Conservation (phyloP, 1,284 basidiomycete species). For the Cryptococcus depauperatus region DNA sequence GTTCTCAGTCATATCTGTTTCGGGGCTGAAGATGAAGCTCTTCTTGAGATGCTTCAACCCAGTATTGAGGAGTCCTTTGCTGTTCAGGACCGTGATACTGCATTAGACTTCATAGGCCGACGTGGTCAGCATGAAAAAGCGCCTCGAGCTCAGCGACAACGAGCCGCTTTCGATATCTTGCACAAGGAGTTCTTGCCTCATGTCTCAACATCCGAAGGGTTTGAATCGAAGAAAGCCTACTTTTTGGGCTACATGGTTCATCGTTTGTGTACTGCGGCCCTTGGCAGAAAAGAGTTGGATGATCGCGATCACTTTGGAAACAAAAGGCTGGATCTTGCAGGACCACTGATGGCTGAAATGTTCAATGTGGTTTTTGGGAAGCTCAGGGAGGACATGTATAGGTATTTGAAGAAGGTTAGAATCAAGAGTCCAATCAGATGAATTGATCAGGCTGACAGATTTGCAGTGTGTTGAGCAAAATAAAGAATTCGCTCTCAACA, state of each 20-base stretch:
- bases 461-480: constrained; percentile 87
- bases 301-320: constrained; percentile 99
- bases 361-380: constrained; percentile 98
- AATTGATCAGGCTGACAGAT: background rate
- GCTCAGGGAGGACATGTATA: constrained; percentile 92
- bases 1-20: constrained; percentile 98
- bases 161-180: constrained; percentile 94
- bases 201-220: constrained; percentile 90
- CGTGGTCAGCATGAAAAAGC: constrained; percentile 93
- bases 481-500: constrained; percentile 86
- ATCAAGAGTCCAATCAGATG: constrained; percentile 14
- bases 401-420: constrained; percentile 90
- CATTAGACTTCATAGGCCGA: constrained; percentile 96
- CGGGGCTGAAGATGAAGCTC: constrained; percentile 88
- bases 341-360: constrained; percentile 85
- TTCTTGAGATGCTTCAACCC: constrained; percentile 97
- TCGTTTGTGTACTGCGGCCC: constrained; percentile 80
- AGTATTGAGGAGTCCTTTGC: constrained; percentile 99
- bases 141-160: constrained; percentile 81
- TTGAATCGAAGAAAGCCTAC: constrained; percentile 97
- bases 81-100: constrained; percentile 86
- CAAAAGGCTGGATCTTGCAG: constrained; percentile 92
- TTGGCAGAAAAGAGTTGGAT: constrained; percentile 91
- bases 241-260: constrained; percentile 99
- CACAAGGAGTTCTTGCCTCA: constrained; percentile 99